Evolutionary conservation across 345 rosid species (phyloP), one percentile per base, ranked within the genome.

Genomic region (Conringia planisiliqua): DNA sequence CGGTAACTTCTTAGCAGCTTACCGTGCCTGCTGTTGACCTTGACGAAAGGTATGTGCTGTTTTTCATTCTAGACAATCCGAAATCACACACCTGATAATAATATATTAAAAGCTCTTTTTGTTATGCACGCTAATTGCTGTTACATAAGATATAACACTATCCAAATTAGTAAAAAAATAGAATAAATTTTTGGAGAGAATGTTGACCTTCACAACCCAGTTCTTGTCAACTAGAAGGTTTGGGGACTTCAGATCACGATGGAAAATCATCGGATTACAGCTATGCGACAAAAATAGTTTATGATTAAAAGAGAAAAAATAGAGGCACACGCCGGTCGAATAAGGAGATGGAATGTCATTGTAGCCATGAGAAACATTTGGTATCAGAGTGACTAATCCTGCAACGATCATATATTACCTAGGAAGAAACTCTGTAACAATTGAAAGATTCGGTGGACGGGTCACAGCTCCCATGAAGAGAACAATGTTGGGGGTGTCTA

Each of bases 401-500:
- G 17, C 59, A 56, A 39, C 22, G 68, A 42, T 69, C 75, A 67
- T 80, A 65, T 60, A 50, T 40, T 79, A 94, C 98, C 97, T 87
- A 56, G 92, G 97, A 80, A 94, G 97, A 84, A 91, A 94, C 78
- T 94, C 98, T 47, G 98, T 88, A 36, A 94, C 77, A 71, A 94
- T 94, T 35, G 98, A 94, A 76, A 94, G 96, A 84, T 88, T 88
- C 14, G 98, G 98, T 51, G 93, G 82, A 68, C 96, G 94, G 36
- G 96, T 91, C 69, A 94, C 87, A 73, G 97, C 97, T 84, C 98
- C 98, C 98, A 94, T 94, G 87, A 91, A 94, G 79, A 94, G 98
- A 83, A 94, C 98, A 57, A 94, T 96, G 80, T 94, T 94, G 43
- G 98, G n/a, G 98, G 79, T 94, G 98, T 77, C 98, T 86, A 48